Evolutionary conservation across 108 stramenopile genomes (phyloP), one percentile per base, ranked within the genome.

Genomic region (Discostella stelligeroides): DNA sequence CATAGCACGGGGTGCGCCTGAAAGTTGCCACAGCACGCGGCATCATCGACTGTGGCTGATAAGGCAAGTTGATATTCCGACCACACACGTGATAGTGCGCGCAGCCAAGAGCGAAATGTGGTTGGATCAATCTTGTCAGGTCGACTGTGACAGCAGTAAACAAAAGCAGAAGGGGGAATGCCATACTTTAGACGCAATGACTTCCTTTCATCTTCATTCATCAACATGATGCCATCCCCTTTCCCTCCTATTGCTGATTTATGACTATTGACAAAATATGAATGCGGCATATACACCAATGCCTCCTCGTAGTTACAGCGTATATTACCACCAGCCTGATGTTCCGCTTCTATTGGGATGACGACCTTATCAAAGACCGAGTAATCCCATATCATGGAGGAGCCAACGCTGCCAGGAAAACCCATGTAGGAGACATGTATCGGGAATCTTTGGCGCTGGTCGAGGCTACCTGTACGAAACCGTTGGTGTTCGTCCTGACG

Each of bases 241-340:
- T 59, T 49, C 10, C 64, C 54, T 42, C 66, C 73, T 12, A 85
- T 79, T 42, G 67, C 80, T 67, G 85, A 75, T 50, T 75, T 82
- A 71, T 96, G 95, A 64, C 86, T 86, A 62, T 94, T 92, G 38
- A 92, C 92, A 75, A 96, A 92, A 73, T 92, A 92, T 49, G 79
- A 87, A 68, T 94, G 91, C 23, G 95, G 95, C 87, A 96, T 86
- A 66, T 63, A 83, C 23, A 95, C 55, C 47, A 91, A 64, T 25
- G 60, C 73, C 69, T 90, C 94, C 1, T 80, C 53, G 80, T 95
- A 95, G 58, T 86, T 60, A 9, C 65, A 29, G n/a, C 89, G 82
- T 49, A 85, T 30, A 29, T 43, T 40, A 43, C 34, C 34, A 34
- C 34, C 34, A 34, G 34, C 34, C n/a, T n/a, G n/a, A n/a, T n/a